Evolutionary conservation across 208 protist species (phyloP).

Genomic region (Trypanosoma melophagium): DNA sequence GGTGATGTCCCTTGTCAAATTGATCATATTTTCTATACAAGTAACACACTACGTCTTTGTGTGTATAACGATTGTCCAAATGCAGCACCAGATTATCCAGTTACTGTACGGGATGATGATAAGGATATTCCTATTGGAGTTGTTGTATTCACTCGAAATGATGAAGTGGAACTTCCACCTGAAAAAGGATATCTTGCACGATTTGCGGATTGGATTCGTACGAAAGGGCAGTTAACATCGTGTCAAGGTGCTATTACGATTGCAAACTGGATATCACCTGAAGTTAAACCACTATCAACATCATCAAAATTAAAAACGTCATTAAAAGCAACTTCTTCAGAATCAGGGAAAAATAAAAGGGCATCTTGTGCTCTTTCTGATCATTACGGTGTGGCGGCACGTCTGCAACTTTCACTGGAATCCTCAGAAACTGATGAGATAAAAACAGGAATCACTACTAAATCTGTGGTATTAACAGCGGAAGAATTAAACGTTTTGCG

Average conservation of each 20-base stretch:
- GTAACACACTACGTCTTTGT: slow-evolving; percentile 42
- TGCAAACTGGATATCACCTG: not conserved
- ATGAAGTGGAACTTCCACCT: slow-evolving; percentile 39
- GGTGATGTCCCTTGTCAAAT: slow-evolving; percentile 80
- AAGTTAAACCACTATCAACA: not conserved
- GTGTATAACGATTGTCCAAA: slow-evolving; percentile 81
- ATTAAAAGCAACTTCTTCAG: no score
- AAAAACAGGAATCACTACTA: not conserved
- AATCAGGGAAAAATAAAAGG: not conserved
- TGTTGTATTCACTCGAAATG: slow-evolving; percentile 72
- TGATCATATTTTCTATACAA: slow-evolving; percentile 83
- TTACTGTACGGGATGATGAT: slow-evolving; percentile 23
- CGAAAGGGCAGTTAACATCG: not conserved
- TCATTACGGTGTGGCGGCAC: slow-evolving; percentile 84
- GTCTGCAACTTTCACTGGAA: slow-evolving; percentile 37
- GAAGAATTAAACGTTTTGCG: slow-evolving; percentile 49
- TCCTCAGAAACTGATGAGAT: not conserved
- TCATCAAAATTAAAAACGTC: no score
- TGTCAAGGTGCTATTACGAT: not conserved
- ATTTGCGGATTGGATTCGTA: not conserved
- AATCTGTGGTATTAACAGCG: slow-evolving; percentile 22
- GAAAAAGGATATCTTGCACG: not conserved
- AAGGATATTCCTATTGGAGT: slow-evolving; percentile 48
- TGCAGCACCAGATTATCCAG: slow-evolving; percentile 39
- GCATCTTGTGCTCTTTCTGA: slow-evolving; percentile 67